These are phyloP conservation scores for Rhododendron williamsianum DNA, from an alignment of 148 eudicot species.

Conservation along the genomic window DNA sequence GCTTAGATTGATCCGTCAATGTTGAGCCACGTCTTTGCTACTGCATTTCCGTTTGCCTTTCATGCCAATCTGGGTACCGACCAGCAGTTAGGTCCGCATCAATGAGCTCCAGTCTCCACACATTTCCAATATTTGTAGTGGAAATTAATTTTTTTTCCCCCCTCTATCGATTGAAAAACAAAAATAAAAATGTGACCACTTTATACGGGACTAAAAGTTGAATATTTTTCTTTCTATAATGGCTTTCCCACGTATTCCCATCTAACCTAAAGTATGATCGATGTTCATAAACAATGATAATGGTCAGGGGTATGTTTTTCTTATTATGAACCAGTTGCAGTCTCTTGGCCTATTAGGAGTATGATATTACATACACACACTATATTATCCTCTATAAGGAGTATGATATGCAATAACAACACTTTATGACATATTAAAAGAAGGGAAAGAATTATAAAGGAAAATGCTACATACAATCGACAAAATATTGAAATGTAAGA, in stretches of 20 bases:
- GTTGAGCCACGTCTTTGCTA: neutral
- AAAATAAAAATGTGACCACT: neutral
- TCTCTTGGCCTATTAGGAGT: neutral
- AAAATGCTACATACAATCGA: neutral
- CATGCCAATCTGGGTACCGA: too few relatives aligned
- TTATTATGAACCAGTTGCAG: neutral
- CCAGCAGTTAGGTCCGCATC: too few relatives aligned
- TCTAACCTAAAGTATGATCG: neutral
- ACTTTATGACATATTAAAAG: neutral
- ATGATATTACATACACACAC: too few relatives aligned
- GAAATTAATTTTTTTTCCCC: neutral
- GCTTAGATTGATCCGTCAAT: neutral
- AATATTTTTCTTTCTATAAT: too few relatives aligned
- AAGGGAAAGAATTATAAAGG: neutral
- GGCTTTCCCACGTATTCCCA: neutral
- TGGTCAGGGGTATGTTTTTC: neutral
- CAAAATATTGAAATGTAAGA: too few relatives aligned
- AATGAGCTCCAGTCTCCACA: too few relatives aligned
- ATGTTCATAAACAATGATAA: neutral
- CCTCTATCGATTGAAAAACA: neutral
- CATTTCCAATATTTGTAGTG: neutral
- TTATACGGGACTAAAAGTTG: neutral
- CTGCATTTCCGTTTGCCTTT: too few relatives aligned
- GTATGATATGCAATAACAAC: neutral
- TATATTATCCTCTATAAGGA: too few relatives aligned